These are phyloP conservation scores for Pseudocercospora ulei DNA, from an alignment of 2,329 filamentous ascomycete species.

Conservation along the genomic window DNA sequence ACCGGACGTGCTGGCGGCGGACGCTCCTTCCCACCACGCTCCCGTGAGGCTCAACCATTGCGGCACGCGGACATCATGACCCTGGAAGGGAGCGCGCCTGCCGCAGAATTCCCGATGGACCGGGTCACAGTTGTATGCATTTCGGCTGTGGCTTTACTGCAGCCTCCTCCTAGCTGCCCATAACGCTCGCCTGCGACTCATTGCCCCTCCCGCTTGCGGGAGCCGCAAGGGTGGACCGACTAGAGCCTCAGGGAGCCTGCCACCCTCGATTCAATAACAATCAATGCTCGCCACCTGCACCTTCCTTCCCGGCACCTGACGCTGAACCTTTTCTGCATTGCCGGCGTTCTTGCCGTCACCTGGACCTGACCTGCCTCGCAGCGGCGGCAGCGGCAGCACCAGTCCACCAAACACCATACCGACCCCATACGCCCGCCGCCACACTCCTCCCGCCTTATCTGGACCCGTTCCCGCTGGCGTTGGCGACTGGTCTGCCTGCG, in stretches of 20 bases:
- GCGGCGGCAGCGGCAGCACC: neutral
- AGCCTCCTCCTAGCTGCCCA: conserved; percentile 9
- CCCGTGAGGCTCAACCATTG: conserved; percentile 5
- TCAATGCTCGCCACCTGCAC: neutral
- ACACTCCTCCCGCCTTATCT: conserved; percentile 10
- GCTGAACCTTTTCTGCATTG: conserved; percentile 15
- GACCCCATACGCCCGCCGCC: neutral
- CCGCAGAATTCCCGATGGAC: conserved; percentile 11
- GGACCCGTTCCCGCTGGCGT: conserved; percentile 2
- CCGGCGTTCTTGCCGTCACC: conserved; percentile 12
- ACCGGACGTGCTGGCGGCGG: neutral
- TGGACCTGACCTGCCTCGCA: conserved; percentile 1
- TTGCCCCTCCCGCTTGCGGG: conserved; percentile 8
- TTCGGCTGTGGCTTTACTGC: conserved; percentile 14
- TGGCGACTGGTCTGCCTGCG: neutral
- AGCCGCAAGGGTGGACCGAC: neutral
- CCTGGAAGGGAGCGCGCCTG: conserved; percentile 2
- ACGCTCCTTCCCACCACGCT: neutral
- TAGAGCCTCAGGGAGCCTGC: conserved; percentile 2
- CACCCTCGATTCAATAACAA: conserved; percentile 6
- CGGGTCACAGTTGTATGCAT: conserved; percentile 11
- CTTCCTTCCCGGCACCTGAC: conserved; percentile 12
- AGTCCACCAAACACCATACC: neutral
- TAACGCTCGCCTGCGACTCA: conserved; percentile 10
- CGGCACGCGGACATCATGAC: conserved; percentile 2